phyloP scores from a whole-genome alignment of 106 monocot genomes.

The Allium sativum region DNA sequence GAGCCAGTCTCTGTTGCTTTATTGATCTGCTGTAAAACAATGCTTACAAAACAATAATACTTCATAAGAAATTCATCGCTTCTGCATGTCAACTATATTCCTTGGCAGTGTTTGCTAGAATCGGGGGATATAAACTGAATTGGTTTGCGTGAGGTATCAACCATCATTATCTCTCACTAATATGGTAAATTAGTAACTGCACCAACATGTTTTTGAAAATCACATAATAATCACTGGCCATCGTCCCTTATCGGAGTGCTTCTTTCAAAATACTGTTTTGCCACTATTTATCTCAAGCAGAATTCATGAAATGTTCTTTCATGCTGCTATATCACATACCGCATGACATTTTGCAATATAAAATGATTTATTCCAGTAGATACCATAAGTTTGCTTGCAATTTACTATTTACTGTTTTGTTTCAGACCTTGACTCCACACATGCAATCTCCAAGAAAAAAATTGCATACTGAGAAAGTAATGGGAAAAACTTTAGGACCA shows the following conservation, averaged over 20 bases:
- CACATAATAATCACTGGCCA: not conserved
- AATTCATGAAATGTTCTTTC: not conserved
- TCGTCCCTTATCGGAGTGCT: not conserved
- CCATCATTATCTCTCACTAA: too few relatives aligned
- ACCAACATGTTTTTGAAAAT: not conserved
- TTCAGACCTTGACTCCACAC: constrained; percentile 74
- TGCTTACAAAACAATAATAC: too few relatives aligned
- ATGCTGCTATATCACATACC: not conserved
- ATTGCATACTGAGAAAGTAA: constrained; percentile 15
- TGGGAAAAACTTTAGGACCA: constrained; percentile 34
- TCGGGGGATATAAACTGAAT: too few relatives aligned
- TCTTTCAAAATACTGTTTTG: not conserved
- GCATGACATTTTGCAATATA: not conserved
- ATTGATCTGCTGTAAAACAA: too few relatives aligned
- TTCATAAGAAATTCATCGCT: too few relatives aligned
- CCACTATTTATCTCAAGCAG: not conserved
- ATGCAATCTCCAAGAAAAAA: constrained; percentile 78
- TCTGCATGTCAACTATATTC: too few relatives aligned
- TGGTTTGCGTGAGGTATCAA: too few relatives aligned
- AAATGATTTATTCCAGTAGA: not conserved
- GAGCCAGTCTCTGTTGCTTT: too few relatives aligned
- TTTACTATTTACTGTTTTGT: not conserved
- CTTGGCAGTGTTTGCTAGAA: too few relatives aligned
- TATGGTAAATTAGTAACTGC: not conserved
- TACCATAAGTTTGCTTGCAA: not conserved